Percentiles rank a stretch among this genome's conserved stretches.
phyloP scores from a whole-genome alignment of 208 protist species.

The Leishmania aethiopica region DNA sequence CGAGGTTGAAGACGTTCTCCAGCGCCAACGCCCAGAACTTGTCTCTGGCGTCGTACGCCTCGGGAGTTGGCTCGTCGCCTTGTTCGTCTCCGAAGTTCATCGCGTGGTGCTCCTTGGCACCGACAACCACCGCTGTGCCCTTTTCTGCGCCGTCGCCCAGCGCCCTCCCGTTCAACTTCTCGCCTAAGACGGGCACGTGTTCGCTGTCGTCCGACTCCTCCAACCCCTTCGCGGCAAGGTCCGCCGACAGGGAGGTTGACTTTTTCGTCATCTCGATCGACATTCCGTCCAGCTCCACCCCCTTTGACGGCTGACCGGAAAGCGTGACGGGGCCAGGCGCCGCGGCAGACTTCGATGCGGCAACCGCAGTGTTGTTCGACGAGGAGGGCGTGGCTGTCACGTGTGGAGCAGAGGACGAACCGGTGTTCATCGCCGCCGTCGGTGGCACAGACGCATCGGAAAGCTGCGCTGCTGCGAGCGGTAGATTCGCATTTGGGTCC shows the following conservation, averaged over 20 bases:
- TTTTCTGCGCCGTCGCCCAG: neutral
- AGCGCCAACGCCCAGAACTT: conserved; percentile 81
- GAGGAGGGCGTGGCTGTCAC: conserved; percentile 3
- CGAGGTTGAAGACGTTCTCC: conserved; percentile 69
- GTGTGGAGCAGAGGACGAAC: neutral
- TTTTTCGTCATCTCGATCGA: conserved; percentile 15
- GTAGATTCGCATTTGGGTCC: conserved; percentile 9
- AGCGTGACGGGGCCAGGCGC: neutral
- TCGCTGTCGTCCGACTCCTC: conserved; percentile 6
- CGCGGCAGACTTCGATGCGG: neutral
- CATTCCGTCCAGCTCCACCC: conserved; percentile 9
- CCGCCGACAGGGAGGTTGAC: neutral
- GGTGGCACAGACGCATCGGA: conserved; percentile 4
- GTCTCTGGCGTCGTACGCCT: conserved; percentile 51
- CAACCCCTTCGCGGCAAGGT: neutral
- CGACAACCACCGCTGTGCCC: neutral
- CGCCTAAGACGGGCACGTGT: conserved; percentile 1
- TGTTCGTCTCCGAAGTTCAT: conserved; percentile 67
- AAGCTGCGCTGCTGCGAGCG: neutral
- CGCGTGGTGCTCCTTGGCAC: conserved; percentile 25
- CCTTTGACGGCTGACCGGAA: conserved; percentile 7
- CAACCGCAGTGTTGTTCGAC: neutral
- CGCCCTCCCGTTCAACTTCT: neutral
- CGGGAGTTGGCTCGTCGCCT: conserved; percentile 58
- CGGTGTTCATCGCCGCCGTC: neutral